Conservation (phyloP, 1,284 basidiomycete species). For the Microbotryum intermedium region DNA sequence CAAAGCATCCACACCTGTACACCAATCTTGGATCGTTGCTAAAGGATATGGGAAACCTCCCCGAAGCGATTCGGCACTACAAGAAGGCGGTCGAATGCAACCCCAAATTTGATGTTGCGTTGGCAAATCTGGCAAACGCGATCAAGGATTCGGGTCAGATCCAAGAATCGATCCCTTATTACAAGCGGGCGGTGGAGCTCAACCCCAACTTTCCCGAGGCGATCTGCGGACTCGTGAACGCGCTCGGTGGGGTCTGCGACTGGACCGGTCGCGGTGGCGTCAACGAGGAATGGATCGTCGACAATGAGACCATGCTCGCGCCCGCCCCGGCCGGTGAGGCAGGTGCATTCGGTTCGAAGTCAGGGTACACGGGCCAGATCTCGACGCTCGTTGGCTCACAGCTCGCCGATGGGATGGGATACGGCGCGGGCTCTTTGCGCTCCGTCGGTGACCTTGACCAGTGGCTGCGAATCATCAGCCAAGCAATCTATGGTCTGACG, state of each 20-base stretch:
- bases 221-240: slow-evolving; percentile 50
- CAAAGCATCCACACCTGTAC: slow-evolving; percentile 52
- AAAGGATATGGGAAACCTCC: slow-evolving; percentile 51
- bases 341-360: background rate
- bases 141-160: slow-evolving; percentile 47
- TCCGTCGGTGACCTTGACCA: slow-evolving; percentile 40
- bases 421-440: slow-evolving; percentile 43
- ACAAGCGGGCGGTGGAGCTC: slow-evolving; percentile 48
- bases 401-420: slow-evolving; percentile 43
- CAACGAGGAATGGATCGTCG: slow-evolving; percentile 26
- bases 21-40: slow-evolving; percentile 55
- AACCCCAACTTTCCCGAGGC: slow-evolving; percentile 54
- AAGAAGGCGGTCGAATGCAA: slow-evolving; percentile 49
- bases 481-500: slow-evolving; percentile 17
- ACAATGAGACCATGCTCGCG: slow-evolving; percentile 3
- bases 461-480: slow-evolving; percentile 46
- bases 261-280: slow-evolving; percentile 48
- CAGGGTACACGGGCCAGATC: slow-evolving; percentile 48
- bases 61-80: slow-evolving; percentile 49
- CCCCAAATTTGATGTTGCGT: slow-evolving; percentile 49
- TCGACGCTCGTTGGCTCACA: slow-evolving; percentile 47
- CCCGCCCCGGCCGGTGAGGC: background rate
- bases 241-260: slow-evolving; percentile 50
- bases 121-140: slow-evolving; percentile 56
- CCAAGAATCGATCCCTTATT: slow-evolving; percentile 51